Conservation (phyloP, 1,139 yeast species). For the Pichiaceae sp. region DNA sequence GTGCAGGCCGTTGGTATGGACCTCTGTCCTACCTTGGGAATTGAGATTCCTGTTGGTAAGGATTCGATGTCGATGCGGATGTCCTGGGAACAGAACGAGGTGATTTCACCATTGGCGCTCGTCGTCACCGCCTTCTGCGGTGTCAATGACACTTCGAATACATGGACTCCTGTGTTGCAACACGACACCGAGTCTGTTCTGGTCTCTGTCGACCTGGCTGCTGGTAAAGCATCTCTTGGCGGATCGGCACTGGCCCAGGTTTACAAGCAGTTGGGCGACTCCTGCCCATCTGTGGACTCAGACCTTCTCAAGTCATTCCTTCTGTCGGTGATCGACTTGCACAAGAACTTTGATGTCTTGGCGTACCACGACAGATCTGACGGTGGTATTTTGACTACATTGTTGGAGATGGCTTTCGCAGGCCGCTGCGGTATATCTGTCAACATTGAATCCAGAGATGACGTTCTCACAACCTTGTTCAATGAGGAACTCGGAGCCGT, state of each 20-base stretch:
- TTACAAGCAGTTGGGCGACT: slow-evolving; percentile 75
- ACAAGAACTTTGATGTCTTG: slow-evolving; percentile 56
- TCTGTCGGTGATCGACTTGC: slow-evolving; percentile 61
- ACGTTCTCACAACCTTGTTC: slow-evolving; percentile 52
- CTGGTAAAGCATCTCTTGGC: slow-evolving; percentile 59
- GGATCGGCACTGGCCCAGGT: slow-evolving; percentile 96
- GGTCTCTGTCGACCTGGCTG: slow-evolving; percentile 76
- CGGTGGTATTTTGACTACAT: slow-evolving; percentile 86
- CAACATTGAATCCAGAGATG: slow-evolving; percentile 22
- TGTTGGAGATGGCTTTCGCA: slow-evolving; percentile 95
- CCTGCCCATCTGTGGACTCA: slow-evolving; percentile 74
- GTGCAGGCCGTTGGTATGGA: slow-evolving; percentile 95
- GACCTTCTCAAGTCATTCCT: slow-evolving; percentile 59
- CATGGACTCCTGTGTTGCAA: slow-evolving; percentile 90
- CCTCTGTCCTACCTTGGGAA: slow-evolving; percentile 86
- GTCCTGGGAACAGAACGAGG: slow-evolving; percentile 93
- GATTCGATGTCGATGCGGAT: slow-evolving; percentile 99
- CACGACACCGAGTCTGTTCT: slow-evolving; percentile 46
- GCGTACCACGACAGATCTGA: slow-evolving; percentile 97
- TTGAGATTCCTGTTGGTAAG: slow-evolving; percentile 95
- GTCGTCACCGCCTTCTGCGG: slow-evolving; percentile 89
- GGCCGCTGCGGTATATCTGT: slow-evolving; percentile 76
- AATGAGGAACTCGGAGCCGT: slow-evolving; percentile 96
- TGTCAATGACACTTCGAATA: slow-evolving; percentile 72
- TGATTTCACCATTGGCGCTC: slow-evolving; percentile 90